Evolutionary conservation across 176 grass and related monocot genomes (phyloP).

Genomic region (Carex kokanica): DNA sequence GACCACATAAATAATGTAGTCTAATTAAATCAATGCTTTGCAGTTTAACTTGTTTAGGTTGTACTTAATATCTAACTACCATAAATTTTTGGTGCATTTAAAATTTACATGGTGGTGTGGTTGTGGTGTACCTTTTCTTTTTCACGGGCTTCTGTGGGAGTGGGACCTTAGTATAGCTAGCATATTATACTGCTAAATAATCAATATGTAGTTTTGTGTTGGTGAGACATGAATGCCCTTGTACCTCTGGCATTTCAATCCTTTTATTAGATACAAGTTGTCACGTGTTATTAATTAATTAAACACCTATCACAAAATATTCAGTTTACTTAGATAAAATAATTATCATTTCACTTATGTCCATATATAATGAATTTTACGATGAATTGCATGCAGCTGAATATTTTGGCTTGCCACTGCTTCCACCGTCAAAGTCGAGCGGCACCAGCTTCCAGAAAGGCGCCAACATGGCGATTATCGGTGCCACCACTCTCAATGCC

Average conservation of each 20-base stretch:
- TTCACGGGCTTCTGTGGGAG: slow-evolving; percentile 21
- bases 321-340: not conserved
- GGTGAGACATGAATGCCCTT: slow-evolving; percentile 22
- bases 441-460: slow-evolving; percentile 52
- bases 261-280: slow-evolving; percentile 7
- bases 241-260: not conserved
- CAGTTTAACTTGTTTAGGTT: not conserved
- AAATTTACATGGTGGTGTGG: not conserved
- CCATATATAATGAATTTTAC: not conserved
- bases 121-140: not conserved
- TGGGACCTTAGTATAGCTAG: slow-evolving; percentile 5
- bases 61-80: not conserved
- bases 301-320: not conserved
- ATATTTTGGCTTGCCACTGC: slow-evolving; percentile 58
- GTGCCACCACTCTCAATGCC: slow-evolving; percentile 55
- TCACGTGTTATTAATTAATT: not conserved
- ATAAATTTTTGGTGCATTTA: not conserved
- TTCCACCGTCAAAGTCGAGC: slow-evolving; percentile 53
- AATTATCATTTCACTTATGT: not conserved
- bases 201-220: slow-evolving; percentile 12
- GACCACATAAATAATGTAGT: not conserved
- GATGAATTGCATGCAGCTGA: slow-evolving; percentile 34
- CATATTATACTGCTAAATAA: not conserved
- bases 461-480: slow-evolving; percentile 87
- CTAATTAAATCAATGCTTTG: no score